These are phyloP conservation scores for Euphrasia arctica DNA, from an alignment of 305 asterid genomes.

Conservation along the genomic window DNA sequence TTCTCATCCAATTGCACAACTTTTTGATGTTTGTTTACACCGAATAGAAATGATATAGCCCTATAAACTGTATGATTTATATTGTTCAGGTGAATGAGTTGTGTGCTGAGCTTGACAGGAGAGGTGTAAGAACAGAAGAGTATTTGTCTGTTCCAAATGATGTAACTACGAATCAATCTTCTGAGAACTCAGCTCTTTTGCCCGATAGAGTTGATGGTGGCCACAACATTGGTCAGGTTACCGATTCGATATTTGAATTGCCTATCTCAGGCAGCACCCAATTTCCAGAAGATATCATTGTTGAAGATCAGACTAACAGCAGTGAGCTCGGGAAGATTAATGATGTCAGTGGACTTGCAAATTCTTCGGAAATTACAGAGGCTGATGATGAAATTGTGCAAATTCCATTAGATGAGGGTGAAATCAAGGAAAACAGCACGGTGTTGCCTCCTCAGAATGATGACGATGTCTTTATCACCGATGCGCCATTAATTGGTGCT, in stretches of 20 bases:
- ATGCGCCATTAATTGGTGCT: conserved; percentile 89
- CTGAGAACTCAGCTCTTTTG: conserved; percentile 29
- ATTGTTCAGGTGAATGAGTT: conserved; percentile 59
- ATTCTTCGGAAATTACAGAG: conserved; percentile 47
- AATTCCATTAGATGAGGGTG: conserved; percentile 64
- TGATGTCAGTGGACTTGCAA: conserved; percentile 25
- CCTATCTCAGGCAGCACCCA: conserved; percentile 38
- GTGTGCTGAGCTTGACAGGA: conserved; percentile 44
- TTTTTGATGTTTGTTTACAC: conserved; percentile 7
- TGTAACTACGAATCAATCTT: conserved; percentile 32
- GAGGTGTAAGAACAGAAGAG: conserved; percentile 31
- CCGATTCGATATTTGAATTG: conserved; percentile 34
- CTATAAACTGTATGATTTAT: not conserved
- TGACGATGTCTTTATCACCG: conserved; percentile 52
- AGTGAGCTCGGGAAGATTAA: conserved; percentile 28
- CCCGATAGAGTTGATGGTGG: conserved; percentile 32
- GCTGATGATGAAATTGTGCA: conserved; percentile 67
- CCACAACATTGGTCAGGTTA: conserved; percentile 24
- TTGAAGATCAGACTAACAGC: conserved; percentile 33
- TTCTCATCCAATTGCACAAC: not conserved
- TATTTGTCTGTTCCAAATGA: conserved; percentile 26
- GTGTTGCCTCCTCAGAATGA: conserved; percentile 29
- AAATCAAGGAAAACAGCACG: conserved; percentile 29
- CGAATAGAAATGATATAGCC: conserved; percentile 7
- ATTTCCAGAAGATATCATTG: conserved; percentile 33